phyloP scores from a whole-genome alignment of 2,329 filamentous ascomycete genomes.

The Rhexocercosporidium sp. region DNA sequence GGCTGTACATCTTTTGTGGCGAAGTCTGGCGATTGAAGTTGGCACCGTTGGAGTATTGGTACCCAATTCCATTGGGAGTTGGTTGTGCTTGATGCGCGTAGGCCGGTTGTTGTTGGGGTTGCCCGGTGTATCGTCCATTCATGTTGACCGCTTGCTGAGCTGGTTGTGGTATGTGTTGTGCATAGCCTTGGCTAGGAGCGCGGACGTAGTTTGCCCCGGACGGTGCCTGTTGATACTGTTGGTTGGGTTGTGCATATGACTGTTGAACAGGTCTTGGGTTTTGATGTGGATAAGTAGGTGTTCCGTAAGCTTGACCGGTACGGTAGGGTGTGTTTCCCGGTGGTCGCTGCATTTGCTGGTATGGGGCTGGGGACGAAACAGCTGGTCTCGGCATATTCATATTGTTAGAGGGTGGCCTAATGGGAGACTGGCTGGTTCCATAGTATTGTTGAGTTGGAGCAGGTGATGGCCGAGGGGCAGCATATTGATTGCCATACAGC shows the following conservation, averaged over 20 bases:
- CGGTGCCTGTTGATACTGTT: conserved; percentile 36
- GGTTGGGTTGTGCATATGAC: conserved; percentile 33
- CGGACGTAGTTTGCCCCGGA: conserved; percentile 32
- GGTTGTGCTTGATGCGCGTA: conserved; percentile 37
- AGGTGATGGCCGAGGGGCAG: conserved; percentile 32
- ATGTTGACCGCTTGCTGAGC: conserved; percentile 28
- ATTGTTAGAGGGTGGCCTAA: conserved; percentile 34
- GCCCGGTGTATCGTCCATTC: conserved; percentile 37
- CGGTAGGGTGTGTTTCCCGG: conserved; percentile 37
- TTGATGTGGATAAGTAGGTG: conserved; percentile 40
- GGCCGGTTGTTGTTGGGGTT: conserved; percentile 22
- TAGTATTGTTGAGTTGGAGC: conserved; percentile 36
- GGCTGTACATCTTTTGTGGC: conserved; percentile 41
- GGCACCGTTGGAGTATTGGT: conserved; percentile 36
- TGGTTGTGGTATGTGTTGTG: conserved; percentile 32
- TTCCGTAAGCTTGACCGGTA: conserved; percentile 34
- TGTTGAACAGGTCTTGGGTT: conserved; percentile 37
- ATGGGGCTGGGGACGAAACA: conserved; percentile 36
- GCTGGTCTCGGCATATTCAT: conserved; percentile 39
- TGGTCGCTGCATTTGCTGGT: conserved; percentile 35
- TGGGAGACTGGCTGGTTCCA: conserved; percentile 37
- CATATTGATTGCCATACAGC: conserved; percentile 43
- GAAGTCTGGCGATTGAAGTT: conserved; percentile 38
- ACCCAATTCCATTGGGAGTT: conserved; percentile 37
- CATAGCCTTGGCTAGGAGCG: conserved; percentile 33